phyloP scores from a whole-genome alignment of 495 filamentous ascomycete species.

The Aspergillus nidulans region DNA sequence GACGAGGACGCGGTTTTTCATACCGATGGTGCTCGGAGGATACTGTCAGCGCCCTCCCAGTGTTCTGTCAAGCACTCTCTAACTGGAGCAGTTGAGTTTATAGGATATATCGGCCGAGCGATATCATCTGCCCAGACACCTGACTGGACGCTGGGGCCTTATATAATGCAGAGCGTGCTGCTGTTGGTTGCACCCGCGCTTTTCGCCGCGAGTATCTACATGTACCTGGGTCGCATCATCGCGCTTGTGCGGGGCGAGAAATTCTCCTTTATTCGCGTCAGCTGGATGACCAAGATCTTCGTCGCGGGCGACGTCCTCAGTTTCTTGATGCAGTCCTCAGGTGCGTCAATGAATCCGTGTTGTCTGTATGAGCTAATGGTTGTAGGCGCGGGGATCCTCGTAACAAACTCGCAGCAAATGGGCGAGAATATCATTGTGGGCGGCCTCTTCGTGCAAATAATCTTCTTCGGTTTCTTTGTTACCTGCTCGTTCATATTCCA shows the following conservation, averaged over 20 bases:
- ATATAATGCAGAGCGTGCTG: conserved; percentile 43
- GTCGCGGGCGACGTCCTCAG: conserved; percentile 33
- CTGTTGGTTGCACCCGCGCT: conserved; percentile 47
- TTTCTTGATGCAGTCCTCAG: conserved; percentile 36
- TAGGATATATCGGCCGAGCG: conserved; percentile 36
- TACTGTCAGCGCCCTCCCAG: conserved; percentile 35
- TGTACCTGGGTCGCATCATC: conserved; percentile 50
- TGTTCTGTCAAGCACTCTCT: not conserved
- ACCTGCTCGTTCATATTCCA: conserved; percentile 42
- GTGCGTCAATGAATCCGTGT: conserved; percentile 4
- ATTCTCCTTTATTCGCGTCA: conserved; percentile 31
- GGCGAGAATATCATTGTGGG: conserved; percentile 39
- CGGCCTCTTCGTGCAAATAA: conserved; percentile 45
- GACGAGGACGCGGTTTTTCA: conserved; percentile 48
- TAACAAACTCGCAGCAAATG: conserved; percentile 6
- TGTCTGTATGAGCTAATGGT: not conserved
- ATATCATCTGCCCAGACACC: conserved; percentile 25
- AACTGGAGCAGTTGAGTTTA: conserved; percentile 26
- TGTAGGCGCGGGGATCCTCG: conserved; percentile 30
- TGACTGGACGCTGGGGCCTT: conserved; percentile 32
- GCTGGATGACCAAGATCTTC: conserved; percentile 47
- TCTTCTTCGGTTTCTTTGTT: conserved; percentile 52
- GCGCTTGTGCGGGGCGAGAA: conserved; percentile 33
- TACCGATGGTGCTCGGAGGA: conserved; percentile 48
- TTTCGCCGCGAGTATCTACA: conserved; percentile 55